Evolutionary conservation across 2,329 filamentous ascomycete genomes (phyloP).

Genomic region (Akanthomyces muscarius): DNA sequence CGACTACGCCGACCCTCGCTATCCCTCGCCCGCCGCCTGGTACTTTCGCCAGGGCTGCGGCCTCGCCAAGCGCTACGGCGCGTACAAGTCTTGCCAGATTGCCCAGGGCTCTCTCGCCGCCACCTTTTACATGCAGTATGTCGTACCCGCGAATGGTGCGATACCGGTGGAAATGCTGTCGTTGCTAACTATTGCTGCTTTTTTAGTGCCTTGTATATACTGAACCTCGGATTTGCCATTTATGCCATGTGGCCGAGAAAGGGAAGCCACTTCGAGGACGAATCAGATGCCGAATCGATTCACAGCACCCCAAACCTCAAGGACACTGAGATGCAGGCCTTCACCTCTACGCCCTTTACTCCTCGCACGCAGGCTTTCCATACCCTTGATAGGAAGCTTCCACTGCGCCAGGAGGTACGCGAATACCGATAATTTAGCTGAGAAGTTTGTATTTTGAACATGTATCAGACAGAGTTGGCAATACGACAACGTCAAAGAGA

Average conservation of each 20-base stretch:
- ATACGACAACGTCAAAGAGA: neutral
- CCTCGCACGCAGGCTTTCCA: slow-evolving; percentile 66
- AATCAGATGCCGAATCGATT: slow-evolving; percentile 38
- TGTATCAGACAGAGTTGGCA: neutral
- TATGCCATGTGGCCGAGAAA: slow-evolving; percentile 57
- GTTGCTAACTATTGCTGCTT: slow-evolving; percentile 7
- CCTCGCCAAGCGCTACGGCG: slow-evolving; percentile 51
- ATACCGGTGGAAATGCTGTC: neutral
- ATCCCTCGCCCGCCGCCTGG: slow-evolving; percentile 64
- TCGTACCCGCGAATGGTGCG: slow-evolving; percentile 20
- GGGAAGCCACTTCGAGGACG: slow-evolving; percentile 43
- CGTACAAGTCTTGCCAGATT: slow-evolving; percentile 59
- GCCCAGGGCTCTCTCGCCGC: slow-evolving; percentile 65
- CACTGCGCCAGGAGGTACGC: slow-evolving; percentile 32
- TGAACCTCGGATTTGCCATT: slow-evolving; percentile 55
- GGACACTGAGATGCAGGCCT: slow-evolving; percentile 56
- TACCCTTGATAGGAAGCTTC: slow-evolving; percentile 55
- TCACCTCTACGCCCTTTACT: slow-evolving; percentile 51
- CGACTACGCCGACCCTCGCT: slow-evolving; percentile 63
- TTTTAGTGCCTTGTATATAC: slow-evolving; percentile 54
- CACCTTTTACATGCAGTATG: slow-evolving; percentile 65
- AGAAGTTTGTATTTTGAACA: neutral
- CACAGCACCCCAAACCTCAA: slow-evolving; percentile 29
- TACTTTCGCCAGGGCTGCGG: slow-evolving; percentile 69
- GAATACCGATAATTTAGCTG: neutral